phyloP scores from a whole-genome alignment of 2,329 filamentous ascomycete genomes.

The Exophiala oligosperma region DNA sequence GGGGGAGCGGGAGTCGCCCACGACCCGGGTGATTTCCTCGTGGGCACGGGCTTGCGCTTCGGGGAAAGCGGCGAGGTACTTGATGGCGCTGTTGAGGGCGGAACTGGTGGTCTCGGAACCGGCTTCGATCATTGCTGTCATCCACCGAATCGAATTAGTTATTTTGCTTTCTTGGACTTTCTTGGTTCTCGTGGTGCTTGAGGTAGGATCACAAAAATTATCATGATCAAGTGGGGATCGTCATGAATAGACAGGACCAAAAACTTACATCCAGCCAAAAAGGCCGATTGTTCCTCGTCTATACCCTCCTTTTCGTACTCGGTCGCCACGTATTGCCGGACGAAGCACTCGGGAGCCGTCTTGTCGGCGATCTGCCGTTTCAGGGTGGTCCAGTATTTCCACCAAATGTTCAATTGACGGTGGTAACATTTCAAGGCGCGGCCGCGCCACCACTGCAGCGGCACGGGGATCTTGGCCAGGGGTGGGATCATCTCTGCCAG shows the following conservation, averaged over 20 bases:
- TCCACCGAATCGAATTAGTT: not conserved
- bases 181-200: not conserved
- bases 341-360: constrained; percentile 15
- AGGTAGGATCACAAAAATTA: too few species aligned
- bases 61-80: constrained; percentile 38
- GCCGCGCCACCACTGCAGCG: constrained; percentile 15
- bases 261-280: constrained; percentile 35
- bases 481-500: constrained; percentile 18
- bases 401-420: constrained; percentile 8
- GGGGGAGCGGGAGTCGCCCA: constrained; percentile 51
- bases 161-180: not conserved
- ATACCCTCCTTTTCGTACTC: constrained; percentile 34
- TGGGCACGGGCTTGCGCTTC: constrained; percentile 47
- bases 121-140: constrained; percentile 12
- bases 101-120: constrained; percentile 12
- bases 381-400: constrained; percentile 14
- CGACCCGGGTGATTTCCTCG: constrained; percentile 50
- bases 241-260: not conserved
- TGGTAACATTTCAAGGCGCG: constrained; percentile 3
- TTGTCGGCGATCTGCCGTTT: constrained; percentile 8
- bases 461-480: constrained; percentile 13
- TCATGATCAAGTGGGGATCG: too few species aligned
- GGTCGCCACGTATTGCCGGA: constrained; percentile 9
- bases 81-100: constrained; percentile 9
- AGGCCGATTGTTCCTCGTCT: constrained; percentile 37